Evolutionary conservation across 129 eudicot species (phyloP).

Genomic region (Flaveria bidentis): DNA sequence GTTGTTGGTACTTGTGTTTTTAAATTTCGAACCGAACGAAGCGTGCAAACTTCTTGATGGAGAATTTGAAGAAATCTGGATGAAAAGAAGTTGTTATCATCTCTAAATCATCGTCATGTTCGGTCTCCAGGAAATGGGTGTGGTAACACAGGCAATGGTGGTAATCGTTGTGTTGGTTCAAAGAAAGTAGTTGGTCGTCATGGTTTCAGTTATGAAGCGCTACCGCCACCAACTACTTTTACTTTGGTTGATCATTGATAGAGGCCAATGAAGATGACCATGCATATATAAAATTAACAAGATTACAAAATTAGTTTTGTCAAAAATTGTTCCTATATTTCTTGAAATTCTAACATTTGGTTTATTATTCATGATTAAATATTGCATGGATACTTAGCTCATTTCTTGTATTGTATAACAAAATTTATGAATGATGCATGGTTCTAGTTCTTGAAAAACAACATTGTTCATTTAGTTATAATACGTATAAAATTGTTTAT

Average conservation of each 20-base stretch:
- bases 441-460: background rate
- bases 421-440: too few species aligned
- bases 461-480: background rate
- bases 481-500: too few species aligned
- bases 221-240: constrained; percentile 6
- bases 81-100: constrained; percentile 31
- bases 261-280: background rate
- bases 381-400: background rate
- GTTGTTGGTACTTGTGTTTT: background rate
- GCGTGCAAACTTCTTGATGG: constrained; percentile 35
- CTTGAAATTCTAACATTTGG: background rate
- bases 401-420: background rate
- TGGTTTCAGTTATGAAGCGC: background rate
- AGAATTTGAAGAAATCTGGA: constrained; percentile 29
- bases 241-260: background rate
- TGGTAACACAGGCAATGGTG: constrained; percentile 26
- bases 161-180: constrained; percentile 34
- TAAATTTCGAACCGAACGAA: constrained; percentile 17
- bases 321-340: background rate
- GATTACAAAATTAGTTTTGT: too few species aligned
- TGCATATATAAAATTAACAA: background rate
- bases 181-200: constrained; percentile 30
- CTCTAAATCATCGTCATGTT: constrained; percentile 4
- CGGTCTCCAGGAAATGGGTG: constrained; percentile 35
- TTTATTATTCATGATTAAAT: background rate